Evolutionary conservation across 2,329 filamentous ascomycete species (phyloP).

Genomic region (Aspergillus floridensis): DNA sequence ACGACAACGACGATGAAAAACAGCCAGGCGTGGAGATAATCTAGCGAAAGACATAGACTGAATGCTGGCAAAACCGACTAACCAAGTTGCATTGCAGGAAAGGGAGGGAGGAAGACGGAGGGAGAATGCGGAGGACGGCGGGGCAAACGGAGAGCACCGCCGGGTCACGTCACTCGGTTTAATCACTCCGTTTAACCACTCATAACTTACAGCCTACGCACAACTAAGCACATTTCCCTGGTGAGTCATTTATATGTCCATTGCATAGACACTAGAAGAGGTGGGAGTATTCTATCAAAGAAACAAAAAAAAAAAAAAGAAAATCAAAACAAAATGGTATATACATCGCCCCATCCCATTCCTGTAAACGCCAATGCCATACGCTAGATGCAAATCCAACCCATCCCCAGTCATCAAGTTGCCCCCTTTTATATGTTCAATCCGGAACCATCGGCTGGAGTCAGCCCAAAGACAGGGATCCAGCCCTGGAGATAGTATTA

Average conservation of each 20-base stretch:
- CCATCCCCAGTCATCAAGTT: constrained; percentile 19
- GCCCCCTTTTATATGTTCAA: constrained; percentile 23
- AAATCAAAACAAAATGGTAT: constrained; percentile 7
- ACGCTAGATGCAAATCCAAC: constrained; percentile 24
- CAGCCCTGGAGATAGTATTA: constrained; percentile 33
- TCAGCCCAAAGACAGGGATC: constrained; percentile 31
- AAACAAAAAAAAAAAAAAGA: constrained; percentile 1
- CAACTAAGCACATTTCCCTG: too few species aligned
- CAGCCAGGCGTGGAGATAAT: not conserved
- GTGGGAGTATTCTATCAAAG: constrained; percentile 17
- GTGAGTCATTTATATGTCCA: constrained; percentile 11
- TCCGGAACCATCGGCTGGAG: constrained; percentile 24
- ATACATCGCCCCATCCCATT: constrained; percentile 1
- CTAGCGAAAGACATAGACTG: not conserved
- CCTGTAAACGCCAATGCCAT: constrained; percentile 20
- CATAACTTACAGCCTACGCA: not conserved
- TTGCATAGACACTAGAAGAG: constrained; percentile 4
- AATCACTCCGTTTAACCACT: not conserved
- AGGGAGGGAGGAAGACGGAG: not conserved
- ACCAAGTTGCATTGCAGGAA: not conserved
- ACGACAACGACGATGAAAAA: not conserved
- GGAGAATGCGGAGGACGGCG: not conserved
- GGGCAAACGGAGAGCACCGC: constrained; percentile 6
- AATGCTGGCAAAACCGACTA: not conserved
- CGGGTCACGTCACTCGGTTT: not conserved